These are phyloP conservation scores for Neohortaea acidophila DNA, from an alignment of 495 filamentous ascomycete genomes.

Conservation along the genomic window DNA sequence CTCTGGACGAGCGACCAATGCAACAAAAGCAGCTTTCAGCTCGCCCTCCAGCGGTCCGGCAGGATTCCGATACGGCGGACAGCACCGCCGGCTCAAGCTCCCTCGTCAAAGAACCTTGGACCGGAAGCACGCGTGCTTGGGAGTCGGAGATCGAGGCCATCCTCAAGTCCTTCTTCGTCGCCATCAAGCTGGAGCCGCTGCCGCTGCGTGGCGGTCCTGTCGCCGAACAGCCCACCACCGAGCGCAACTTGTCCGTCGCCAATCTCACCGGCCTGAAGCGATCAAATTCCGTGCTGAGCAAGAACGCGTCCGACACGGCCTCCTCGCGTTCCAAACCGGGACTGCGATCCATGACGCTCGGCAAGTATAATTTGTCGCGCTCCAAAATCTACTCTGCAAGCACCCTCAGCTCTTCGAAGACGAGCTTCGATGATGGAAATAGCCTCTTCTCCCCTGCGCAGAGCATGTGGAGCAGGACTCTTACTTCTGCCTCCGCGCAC, in stretches of 20 bases:
- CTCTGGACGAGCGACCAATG: conserved; percentile 20
- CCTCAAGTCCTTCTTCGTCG: conserved; percentile 80
- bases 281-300: conserved; percentile 80
- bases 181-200: conserved; percentile 69
- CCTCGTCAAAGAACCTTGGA: conserved; percentile 67
- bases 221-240: neutral
- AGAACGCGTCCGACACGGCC: conserved; percentile 58
- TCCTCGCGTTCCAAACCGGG: conserved; percentile 43
- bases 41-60: conserved; percentile 19
- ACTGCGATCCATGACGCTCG: conserved; percentile 44
- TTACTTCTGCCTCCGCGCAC: conserved; percentile 80
- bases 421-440: conserved; percentile 79
- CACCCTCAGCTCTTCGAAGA: conserved; percentile 77
- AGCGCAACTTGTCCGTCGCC: conserved; percentile 6
- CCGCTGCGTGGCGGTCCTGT: conserved; percentile 55
- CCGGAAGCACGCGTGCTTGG: conserved; percentile 66
- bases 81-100: conserved; percentile 28
- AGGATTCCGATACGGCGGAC: conserved; percentile 24
- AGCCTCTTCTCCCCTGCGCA: conserved; percentile 84
- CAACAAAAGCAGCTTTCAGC: conserved; percentile 23
- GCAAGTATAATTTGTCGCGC: conserved; percentile 73
- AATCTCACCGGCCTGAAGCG: conserved; percentile 43
- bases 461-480: conserved; percentile 87
- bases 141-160: conserved; percentile 78
- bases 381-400: conserved; percentile 63